These are phyloP conservation scores for Coccomyxa sp. DNA, from an alignment of 139 green algal genomes.

Conservation along the genomic window DNA sequence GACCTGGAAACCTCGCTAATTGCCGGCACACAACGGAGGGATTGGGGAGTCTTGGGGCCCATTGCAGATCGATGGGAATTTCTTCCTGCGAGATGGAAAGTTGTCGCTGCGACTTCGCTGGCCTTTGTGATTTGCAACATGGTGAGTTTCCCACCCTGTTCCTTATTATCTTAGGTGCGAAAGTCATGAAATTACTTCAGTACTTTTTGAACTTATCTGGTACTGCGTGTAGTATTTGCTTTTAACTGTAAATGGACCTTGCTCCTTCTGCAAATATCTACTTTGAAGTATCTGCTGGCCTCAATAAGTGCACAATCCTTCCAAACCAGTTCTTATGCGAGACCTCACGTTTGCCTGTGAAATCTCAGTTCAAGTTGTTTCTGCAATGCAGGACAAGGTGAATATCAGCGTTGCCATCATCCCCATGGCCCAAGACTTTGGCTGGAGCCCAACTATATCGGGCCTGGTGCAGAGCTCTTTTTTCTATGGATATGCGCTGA, in stretches of 20 bases:
- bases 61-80: conserved; percentile 37
- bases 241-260: too few relatives aligned
- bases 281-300: too few relatives aligned
- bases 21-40: not conserved
- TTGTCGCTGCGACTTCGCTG: conserved; percentile 60
- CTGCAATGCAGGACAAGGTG: conserved; percentile 67
- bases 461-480: conserved; percentile 92
- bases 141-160: conserved; percentile 30
- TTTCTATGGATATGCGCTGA: conserved; percentile 80
- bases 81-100: conserved; percentile 62
- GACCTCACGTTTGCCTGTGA: too few relatives aligned
- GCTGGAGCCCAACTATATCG: conserved; percentile 73
- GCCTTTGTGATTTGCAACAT: conserved; percentile 97
- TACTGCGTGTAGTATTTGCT: too few relatives aligned
- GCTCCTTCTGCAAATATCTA: too few relatives aligned
- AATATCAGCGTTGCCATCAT: conserved; percentile 98
- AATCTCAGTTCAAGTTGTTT: too few relatives aligned
- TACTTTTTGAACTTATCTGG: too few relatives aligned
- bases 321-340: too few relatives aligned
- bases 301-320: too few relatives aligned
- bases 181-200: too few relatives aligned
- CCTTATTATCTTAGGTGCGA: too few relatives aligned
- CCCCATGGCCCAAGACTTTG: conserved; percentile 91
- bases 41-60: too few relatives aligned
- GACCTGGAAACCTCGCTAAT: not conserved